Base-by-base conservation (phyloP, 148 eudicot genomes). In the Rhododendron williamsianum region DNA sequence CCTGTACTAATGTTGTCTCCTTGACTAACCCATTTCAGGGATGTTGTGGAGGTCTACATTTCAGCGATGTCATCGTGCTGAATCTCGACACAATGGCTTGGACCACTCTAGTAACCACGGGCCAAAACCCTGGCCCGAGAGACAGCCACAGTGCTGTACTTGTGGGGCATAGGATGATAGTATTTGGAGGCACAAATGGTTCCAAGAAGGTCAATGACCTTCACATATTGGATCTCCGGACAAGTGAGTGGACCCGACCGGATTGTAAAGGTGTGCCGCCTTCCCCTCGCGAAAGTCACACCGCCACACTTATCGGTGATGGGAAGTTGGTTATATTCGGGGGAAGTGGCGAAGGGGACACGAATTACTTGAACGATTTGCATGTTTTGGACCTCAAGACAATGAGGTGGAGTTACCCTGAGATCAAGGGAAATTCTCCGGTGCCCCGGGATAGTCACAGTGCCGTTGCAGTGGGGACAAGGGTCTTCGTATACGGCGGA, bases 11-110 rank as follows among this genome's bases (percentile, higher is more conserved):
- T 25, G 21, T 67, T 36, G 45, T 69, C 11, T 48, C 30, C 77
- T 16, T 76, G 23, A 12, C 82, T 30, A 56, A 27, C 65, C 71
- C 63, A 48, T 83, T 82, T 82, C 91, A 96, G 99, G 99, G 99
- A 88, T 96, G 99, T 80, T 92, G 98, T 87, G 99, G 99, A 52
- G 99, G 98, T 15, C 71, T 96, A 87, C 99, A 96, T 84, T 96
- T 92, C 91, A 91, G 99, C 80, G 99, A 96, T 82, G 96, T 95
- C 23, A 88, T 95, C 12, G 88, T 90, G 78, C 91, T 95, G 74
- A 93, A 94, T 80, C 93, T 95, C 18, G 88, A 92, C 21, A 92
- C 95, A 80, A 91, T 93, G 97, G 87, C 90, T 23, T 96, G 99
- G 99, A 92, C 76, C 87, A 89, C 87, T 52, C 91, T 96, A 12